These are phyloP conservation scores for Asterionellopsis glacialis DNA, from an alignment of 108 stramenopile species.

Conservation along the genomic window DNA sequence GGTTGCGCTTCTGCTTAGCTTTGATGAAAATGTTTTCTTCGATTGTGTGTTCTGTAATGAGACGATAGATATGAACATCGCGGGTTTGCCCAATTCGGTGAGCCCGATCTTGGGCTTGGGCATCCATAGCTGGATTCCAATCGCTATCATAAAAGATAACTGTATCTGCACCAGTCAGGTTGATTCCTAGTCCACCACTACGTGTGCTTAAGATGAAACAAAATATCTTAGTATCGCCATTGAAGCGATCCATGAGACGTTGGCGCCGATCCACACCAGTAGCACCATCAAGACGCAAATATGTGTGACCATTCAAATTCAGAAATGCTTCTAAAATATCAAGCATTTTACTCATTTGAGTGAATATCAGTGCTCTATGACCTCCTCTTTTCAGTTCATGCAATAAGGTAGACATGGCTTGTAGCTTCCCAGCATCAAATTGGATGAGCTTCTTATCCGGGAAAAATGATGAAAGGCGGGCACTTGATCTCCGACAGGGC, in stretches of 20 bases:
- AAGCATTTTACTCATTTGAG: constrained; percentile 95
- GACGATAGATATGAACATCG: constrained; percentile 96
- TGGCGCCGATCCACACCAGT: constrained; percentile 90
- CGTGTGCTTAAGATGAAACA: constrained; percentile 95
- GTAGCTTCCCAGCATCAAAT: constrained; percentile 96
- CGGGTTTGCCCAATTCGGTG: constrained; percentile 84
- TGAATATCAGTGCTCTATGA: constrained; percentile 92
- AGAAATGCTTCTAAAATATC: constrained; percentile 93
- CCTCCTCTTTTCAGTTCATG: constrained; percentile 78
- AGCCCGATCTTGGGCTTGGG: constrained; percentile 79
- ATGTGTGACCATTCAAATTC: constrained; percentile 74
- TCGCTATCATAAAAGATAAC: constrained; percentile 92
- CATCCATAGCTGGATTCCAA: constrained; percentile 98
- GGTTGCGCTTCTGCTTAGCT: constrained; percentile 90
- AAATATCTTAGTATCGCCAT: constrained; percentile 81
- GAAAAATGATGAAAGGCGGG: constrained; percentile 74
- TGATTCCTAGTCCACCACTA: constrained; percentile 94
- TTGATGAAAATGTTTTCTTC: constrained; percentile 98
- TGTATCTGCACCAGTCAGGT: constrained; percentile 96
- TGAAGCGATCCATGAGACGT: constrained; percentile 92
- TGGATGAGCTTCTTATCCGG: constrained; percentile 94
- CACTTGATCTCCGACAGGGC: constrained; percentile 41
- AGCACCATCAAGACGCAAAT: constrained; percentile 83
- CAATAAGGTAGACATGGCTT: constrained; percentile 85
- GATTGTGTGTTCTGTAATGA: constrained; percentile 90